Percentiles rank a stretch among this genome's conserved stretches.
These are phyloP conservation scores for Nissolia schottii DNA, from an alignment of 306 rosid genomes.

Conservation along the genomic window DNA sequence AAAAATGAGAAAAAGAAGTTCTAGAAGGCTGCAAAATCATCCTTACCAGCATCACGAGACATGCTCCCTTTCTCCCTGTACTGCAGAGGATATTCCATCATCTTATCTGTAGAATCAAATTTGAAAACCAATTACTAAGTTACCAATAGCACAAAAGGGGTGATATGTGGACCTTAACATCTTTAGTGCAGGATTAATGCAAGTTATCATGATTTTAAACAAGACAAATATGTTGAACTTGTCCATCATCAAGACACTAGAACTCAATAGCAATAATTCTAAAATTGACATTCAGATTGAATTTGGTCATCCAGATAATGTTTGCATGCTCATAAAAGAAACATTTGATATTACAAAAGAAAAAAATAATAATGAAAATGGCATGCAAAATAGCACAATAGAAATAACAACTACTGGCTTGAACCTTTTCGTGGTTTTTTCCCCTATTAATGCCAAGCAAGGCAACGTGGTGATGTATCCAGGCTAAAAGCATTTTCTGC, in stretches of 20 bases:
- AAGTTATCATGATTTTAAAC: slow-evolving; percentile 4
- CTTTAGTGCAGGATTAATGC: background rate
- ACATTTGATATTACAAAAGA: background rate
- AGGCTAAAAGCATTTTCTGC: slow-evolving; percentile 1
- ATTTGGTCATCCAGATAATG: background rate
- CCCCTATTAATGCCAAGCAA: background rate
- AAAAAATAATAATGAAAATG: background rate
- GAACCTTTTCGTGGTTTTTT: background rate
- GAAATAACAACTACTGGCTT: slow-evolving; percentile 6
- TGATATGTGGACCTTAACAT: slow-evolving; percentile 1
- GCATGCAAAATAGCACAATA: background rate
- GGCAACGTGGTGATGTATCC: background rate
- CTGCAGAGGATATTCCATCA: slow-evolving; percentile 56
- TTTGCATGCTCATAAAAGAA: background rate
- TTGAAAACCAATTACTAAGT: slow-evolving; percentile 20
- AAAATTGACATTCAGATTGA: background rate
- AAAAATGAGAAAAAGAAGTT: slow-evolving; percentile 3
- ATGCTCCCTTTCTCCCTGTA: slow-evolving; percentile 61
- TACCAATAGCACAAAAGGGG: background rate
- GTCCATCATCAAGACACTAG: slow-evolving; percentile 1
- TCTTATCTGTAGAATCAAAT: slow-evolving; percentile 57
- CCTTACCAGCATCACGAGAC: slow-evolving; percentile 63
- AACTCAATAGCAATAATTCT: background rate
- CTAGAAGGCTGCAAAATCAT: slow-evolving; percentile 4
- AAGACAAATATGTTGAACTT: slow-evolving; percentile 5